A percentile compares a stretch with the other conserved stretches of the same genome.
Conservation (phyloP, 2,329 filamentous ascomycete species). For the Aspergillus neoniger region DNA sequence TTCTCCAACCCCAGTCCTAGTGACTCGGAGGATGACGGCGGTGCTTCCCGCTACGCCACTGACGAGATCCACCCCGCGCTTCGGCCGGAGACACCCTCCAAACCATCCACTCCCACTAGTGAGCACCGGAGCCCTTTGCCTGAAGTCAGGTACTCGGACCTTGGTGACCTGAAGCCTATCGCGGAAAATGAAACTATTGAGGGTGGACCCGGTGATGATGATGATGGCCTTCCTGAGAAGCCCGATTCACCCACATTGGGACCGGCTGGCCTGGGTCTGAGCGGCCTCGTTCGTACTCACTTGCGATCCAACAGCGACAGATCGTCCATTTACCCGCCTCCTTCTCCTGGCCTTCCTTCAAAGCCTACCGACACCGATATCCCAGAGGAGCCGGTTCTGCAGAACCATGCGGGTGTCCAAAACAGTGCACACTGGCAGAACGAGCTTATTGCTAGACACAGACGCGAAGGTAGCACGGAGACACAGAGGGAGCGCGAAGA, state of each 20-base stretch:
- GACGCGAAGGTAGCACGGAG: conserved; percentile 49
- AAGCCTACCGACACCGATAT: conserved; percentile 31
- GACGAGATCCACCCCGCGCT: conserved; percentile 42
- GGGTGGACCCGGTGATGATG: not conserved
- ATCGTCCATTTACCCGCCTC: conserved; percentile 72
- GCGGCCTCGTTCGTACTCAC: conserved; percentile 81
- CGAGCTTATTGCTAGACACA: conserved; percentile 47
- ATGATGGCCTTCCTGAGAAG: conserved; percentile 26
- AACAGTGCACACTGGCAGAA: conserved; percentile 49
- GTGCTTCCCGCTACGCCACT: conserved; percentile 29
- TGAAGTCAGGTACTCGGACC: conserved; percentile 41
- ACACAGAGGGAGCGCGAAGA: conserved; percentile 52
- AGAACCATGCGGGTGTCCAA: conserved; percentile 4
- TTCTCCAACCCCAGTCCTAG: conserved; percentile 40
- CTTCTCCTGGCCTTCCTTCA: conserved; percentile 41
- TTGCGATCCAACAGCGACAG: conserved; percentile 76
- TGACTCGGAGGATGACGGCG: conserved; percentile 42
- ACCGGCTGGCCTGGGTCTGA: conserved; percentile 64
- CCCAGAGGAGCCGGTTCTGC: not conserved
- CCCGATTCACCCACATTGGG: conserved; percentile 79
- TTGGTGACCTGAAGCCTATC: conserved; percentile 44
- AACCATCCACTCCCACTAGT: conserved; percentile 31
- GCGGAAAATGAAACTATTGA: conserved; percentile 35
- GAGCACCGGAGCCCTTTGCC: conserved; percentile 35
- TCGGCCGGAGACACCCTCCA: conserved; percentile 36